Evolutionary conservation across 176 grass and related monocot species (phyloP).

Genomic region (Eragrostis nindensis): DNA sequence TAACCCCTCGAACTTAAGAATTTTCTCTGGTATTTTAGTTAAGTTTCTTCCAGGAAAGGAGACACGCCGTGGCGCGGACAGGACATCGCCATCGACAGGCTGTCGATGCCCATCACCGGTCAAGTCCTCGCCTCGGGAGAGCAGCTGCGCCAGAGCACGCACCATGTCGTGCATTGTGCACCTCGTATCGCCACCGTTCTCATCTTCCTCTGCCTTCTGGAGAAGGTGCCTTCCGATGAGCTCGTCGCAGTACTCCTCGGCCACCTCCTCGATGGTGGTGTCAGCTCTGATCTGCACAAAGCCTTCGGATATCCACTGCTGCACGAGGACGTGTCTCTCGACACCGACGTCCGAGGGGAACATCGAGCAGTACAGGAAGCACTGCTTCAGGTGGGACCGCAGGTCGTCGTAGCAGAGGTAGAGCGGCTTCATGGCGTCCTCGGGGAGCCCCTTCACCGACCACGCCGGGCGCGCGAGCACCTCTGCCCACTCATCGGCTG

Average conservation of each 20-base stretch:
- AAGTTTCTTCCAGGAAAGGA: conserved; percentile 49
- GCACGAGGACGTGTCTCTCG: conserved; percentile 35
- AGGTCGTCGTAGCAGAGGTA: conserved; percentile 76
- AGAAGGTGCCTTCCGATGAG: conserved; percentile 68
- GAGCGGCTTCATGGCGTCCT: conserved; percentile 51
- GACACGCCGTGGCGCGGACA: conserved; percentile 33
- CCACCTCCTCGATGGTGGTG: conserved; percentile 48
- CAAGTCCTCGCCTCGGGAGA: conserved; percentile 48
- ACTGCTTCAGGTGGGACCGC: conserved; percentile 69
- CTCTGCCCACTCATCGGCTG: conserved; percentile 30
- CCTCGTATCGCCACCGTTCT: neutral
- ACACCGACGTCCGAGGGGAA: conserved; percentile 47
- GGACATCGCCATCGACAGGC: neutral
- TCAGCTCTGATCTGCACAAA: conserved; percentile 52
- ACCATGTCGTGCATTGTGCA: conserved; percentile 68
- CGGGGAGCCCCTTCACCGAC: conserved; percentile 48
- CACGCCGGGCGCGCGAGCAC: conserved; percentile 51
- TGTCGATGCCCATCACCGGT: conserved; percentile 35
- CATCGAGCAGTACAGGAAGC: conserved; percentile 79
- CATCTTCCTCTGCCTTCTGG: conserved; percentile 28
- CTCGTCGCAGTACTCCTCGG: conserved; percentile 68
- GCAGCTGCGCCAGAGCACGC: conserved; percentile 51
- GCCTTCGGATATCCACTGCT: conserved; percentile 68
- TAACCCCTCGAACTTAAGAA: conserved; percentile 49
- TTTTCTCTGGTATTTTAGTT: conserved; percentile 35